Conservation (phyloP, 257 asterid species). For the Solanum chilense region DNA sequence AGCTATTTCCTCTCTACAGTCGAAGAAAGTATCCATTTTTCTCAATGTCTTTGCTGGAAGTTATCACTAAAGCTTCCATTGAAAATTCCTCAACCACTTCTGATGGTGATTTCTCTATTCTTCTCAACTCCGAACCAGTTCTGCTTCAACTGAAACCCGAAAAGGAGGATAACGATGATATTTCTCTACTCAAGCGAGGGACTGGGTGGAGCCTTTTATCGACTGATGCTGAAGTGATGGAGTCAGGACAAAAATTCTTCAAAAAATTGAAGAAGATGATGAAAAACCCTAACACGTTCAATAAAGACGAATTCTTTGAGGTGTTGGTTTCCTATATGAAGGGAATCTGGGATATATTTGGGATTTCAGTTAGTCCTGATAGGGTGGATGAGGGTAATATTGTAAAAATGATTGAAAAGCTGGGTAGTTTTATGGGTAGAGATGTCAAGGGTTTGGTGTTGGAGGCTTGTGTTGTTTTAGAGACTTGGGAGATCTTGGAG, state of each 20-base stretch:
- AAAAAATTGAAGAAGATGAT: constrained; percentile 30
- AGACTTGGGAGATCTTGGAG: constrained; percentile 55
- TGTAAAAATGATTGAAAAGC: constrained; percentile 31
- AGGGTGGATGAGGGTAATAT: constrained; percentile 23
- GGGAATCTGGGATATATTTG: constrained; percentile 24
- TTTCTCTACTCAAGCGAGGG: constrained; percentile 19
- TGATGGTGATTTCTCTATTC: constrained; percentile 35
- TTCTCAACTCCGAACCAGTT: constrained; percentile 44
- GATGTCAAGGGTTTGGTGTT: constrained; percentile 48
- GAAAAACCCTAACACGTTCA: constrained; percentile 31
- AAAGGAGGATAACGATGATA: constrained; percentile 12
- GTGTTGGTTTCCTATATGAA: constrained; percentile 34
- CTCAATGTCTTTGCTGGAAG: constrained; percentile 55
- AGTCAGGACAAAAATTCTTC: constrained; percentile 31
- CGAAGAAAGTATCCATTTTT: neutral
- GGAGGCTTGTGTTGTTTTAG: constrained; percentile 57
- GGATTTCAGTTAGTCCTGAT: constrained; percentile 12
- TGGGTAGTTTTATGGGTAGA: constrained; percentile 41
- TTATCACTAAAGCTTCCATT: constrained; percentile 48
- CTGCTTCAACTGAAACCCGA: constrained; percentile 37
- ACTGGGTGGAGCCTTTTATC: constrained; percentile 47
- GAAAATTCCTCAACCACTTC: constrained; percentile 6
- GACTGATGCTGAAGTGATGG: constrained; percentile 32
- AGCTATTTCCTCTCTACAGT: neutral
- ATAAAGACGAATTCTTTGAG: constrained; percentile 31